Evolutionary conservation across 768 basidiomycete genomes (phyloP).

Genomic region (Mycena venus): DNA sequence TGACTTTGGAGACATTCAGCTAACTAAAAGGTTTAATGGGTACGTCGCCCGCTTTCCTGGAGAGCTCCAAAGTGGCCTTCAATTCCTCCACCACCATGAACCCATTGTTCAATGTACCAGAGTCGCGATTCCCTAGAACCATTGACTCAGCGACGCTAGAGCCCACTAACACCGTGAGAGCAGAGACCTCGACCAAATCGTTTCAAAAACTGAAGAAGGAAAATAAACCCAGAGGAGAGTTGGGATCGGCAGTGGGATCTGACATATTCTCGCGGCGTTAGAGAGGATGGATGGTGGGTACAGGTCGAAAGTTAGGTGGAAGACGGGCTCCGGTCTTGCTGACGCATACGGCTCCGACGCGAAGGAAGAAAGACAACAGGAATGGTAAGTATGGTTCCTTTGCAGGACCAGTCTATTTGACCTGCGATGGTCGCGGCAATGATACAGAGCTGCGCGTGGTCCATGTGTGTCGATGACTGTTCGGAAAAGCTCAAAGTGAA

Average conservation of each 20-base stretch:
- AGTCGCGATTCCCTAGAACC: constrained; percentile 41
- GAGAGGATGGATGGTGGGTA: neutral
- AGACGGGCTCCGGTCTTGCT: too few relatives aligned
- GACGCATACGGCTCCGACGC: too few relatives aligned
- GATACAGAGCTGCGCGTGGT: too few relatives aligned
- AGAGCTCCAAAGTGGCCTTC: neutral
- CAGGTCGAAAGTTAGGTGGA: too few relatives aligned
- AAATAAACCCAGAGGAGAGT: neutral
- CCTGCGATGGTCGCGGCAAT: too few relatives aligned
- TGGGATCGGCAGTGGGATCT: neutral
- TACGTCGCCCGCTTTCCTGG: neutral
- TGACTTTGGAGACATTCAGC: neutral
- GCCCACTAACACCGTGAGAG: constrained; percentile 41
- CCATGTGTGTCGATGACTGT: too few relatives aligned
- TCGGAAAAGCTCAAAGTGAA: too few relatives aligned
- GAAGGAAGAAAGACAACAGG: too few relatives aligned
- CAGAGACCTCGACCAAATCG: constrained; percentile 32
- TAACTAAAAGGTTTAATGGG: neutral
- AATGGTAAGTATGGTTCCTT: too few relatives aligned
- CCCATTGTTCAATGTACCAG: constrained; percentile 15
- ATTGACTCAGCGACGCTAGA: constrained; percentile 41
- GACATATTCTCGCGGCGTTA: neutral
- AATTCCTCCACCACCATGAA: neutral
- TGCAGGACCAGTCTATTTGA: too few relatives aligned
- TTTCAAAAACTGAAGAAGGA: constrained; percentile 1